Evolutionary conservation across 2,329 filamentous ascomycete species (phyloP), one percentile per base, ranked within the genome.

Genomic region (Colletotrichum somersetense): DNA sequence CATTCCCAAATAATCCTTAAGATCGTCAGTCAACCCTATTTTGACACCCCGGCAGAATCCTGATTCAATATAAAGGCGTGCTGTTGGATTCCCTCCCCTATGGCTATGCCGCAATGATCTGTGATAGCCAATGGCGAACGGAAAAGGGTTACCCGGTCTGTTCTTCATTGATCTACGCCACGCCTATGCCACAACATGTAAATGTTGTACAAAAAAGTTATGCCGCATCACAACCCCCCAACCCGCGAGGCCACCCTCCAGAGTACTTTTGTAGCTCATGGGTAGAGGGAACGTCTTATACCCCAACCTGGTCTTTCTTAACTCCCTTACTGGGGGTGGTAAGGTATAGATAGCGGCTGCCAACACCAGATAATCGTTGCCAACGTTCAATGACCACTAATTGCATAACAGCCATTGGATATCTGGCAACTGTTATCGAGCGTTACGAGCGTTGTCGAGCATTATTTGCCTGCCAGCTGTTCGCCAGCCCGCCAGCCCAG

Each of bases 201-300:
- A 26, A n/a, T 40, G 11, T 16, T 26, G n/a, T 10, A 23, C 11
- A 57, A 10, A 38, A n/a, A 23, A 42, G 56, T 40, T 33, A 55
- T 44, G 35, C 67, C 48, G 57, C 56, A 71, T 33, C 40, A 46
- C 55, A 67, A 40, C 23, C 40, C 30, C 42, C 50, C 20, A 44
- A 44, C 57, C 50, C 42, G n/a, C 52, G 50, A 57, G 46, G 63
- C 30, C 40, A 55, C 50, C 52, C 18, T 26, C 40, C 14, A 18
- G 20, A 26, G 20, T 5, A 30, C 30, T 7, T 5, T 14, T 26
- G 26, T 26, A 50, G 40, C 46, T 56, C 16, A 35, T 40, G 44
- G n/a, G 12, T 14, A 42, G 38, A 20, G 7, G 18, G 40, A 20
- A 38, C n/a, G 30, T 0, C n/a, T 52, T 16, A 2, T 11, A 35